Conservation (phyloP, 345 rosid genomes). For the Cardiospermum halicacabum region DNA sequence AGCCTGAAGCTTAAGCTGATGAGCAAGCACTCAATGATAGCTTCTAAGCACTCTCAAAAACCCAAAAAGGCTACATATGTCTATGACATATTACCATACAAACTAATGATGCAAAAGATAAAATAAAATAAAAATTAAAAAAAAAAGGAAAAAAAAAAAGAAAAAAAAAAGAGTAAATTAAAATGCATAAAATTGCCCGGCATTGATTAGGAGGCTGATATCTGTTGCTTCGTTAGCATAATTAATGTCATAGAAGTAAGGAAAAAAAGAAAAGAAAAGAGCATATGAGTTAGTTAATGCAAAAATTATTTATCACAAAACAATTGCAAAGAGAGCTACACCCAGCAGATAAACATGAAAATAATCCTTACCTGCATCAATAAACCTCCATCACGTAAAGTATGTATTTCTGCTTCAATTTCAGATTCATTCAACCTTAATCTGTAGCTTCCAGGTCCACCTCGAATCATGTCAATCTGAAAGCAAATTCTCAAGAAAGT, state of each 20-base stretch:
- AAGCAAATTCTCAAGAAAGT: constrained; percentile 19
- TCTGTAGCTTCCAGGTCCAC: constrained; percentile 91
- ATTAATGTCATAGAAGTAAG: background rate
- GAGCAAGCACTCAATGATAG: too few species aligned
- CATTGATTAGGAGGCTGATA: too few species aligned
- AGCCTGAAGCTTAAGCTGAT: too few species aligned
- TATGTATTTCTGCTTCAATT: constrained; percentile 95
- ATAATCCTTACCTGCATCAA: constrained; percentile 84
- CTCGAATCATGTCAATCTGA: constrained; percentile 92
- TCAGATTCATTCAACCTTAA: constrained; percentile 85
- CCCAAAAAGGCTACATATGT: background rate
- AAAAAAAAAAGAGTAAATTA: too few species aligned
- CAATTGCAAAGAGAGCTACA: constrained; percentile 8
- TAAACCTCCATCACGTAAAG: constrained; percentile 97
- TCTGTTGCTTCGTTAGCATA: background rate
- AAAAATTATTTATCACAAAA: constrained; percentile 12
- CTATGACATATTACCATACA: background rate
- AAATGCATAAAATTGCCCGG: too few species aligned
- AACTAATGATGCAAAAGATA: background rate
- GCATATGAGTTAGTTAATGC: background rate
- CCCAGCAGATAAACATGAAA: constrained; percentile 1
- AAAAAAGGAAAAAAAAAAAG: too few species aligned
- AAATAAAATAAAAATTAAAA: too few species aligned
- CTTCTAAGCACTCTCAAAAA: too few species aligned
- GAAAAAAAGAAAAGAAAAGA: background rate